phyloP scores from a whole-genome alignment of 768 basidiomycete genomes.

The Lactifluus subvellereus region DNA sequence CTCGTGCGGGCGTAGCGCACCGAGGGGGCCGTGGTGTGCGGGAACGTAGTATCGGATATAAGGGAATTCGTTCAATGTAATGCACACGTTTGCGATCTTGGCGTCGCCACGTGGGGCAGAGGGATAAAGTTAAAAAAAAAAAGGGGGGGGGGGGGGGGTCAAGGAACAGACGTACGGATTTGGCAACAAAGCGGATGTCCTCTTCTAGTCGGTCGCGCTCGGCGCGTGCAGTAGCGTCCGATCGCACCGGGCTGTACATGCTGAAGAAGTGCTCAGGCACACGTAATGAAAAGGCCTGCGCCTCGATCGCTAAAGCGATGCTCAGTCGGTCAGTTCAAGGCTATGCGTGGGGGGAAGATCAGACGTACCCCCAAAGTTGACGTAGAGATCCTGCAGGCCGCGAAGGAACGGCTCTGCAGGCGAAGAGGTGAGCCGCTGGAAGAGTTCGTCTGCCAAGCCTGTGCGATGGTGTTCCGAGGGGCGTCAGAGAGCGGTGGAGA shows the following conservation, averaged over 20 bases:
- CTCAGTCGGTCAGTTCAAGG: not conserved
- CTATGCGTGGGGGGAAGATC: not conserved
- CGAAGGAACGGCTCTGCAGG: slow-evolving; percentile 74
- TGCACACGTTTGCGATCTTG: slow-evolving; percentile 83
- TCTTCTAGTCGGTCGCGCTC: slow-evolving; percentile 79
- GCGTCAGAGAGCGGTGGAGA: not conserved
- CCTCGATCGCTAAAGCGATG: slow-evolving; percentile 65
- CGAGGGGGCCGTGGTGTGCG: slow-evolving; percentile 73
- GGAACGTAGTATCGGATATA: slow-evolving; percentile 91
- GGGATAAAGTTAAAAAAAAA: not conserved
- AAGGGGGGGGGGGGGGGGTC: not conserved
- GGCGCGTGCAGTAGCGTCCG: slow-evolving; percentile 55
- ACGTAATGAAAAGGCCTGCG: slow-evolving; percentile 77
- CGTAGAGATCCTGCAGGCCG: slow-evolving; percentile 76
- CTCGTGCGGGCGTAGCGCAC: slow-evolving; percentile 66
- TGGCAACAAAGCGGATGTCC: slow-evolving; percentile 72
- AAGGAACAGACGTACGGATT: slow-evolving; percentile 44
- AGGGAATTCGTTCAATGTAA: slow-evolving; percentile 87
- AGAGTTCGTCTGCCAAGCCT: slow-evolving; percentile 71
- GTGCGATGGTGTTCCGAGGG: slow-evolving; percentile 28
- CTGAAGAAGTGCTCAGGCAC: slow-evolving; percentile 81
- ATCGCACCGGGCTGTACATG: slow-evolving; percentile 79
- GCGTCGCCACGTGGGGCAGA: not conserved
- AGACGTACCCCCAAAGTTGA: slow-evolving; percentile 87
- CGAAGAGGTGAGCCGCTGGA: slow-evolving; percentile 67